Conservation (phyloP, 805 yeast species). For the Ogataea trehaloabstinens region DNA sequence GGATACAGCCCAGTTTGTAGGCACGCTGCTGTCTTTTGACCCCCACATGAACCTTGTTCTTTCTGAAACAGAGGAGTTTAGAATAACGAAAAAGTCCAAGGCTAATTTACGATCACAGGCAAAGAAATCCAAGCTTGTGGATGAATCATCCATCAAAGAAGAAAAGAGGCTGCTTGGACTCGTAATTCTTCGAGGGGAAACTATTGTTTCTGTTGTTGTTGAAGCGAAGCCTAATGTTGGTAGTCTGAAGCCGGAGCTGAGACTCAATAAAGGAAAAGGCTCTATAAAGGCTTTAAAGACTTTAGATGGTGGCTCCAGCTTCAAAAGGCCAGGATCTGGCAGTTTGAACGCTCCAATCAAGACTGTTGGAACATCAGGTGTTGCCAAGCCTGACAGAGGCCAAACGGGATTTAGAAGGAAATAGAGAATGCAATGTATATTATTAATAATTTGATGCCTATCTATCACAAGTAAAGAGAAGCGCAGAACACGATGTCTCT, state of each 20-base stretch:
- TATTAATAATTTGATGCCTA: slow-evolving; percentile 1
- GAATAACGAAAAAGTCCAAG: slow-evolving; percentile 63
- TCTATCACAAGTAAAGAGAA: slow-evolving; percentile 67
- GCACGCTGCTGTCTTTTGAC: slow-evolving; percentile 85
- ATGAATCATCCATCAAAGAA: slow-evolving; percentile 44
- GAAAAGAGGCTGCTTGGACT: slow-evolving; percentile 80
- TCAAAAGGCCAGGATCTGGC: slow-evolving; percentile 3
- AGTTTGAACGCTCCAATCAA: slow-evolving; percentile 16
- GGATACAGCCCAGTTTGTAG: slow-evolving; percentile 78
- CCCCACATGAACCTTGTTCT: slow-evolving; percentile 84
- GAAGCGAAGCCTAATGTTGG: slow-evolving; percentile 57
- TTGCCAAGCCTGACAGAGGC: slow-evolving; percentile 16
- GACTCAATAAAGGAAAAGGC: slow-evolving; percentile 33
- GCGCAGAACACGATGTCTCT: slow-evolving; percentile 98
- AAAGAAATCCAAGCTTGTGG: slow-evolving; percentile 14
- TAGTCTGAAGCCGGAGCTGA: slow-evolving; percentile 28
- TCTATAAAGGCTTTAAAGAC: slow-evolving; percentile 29
- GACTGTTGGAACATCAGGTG: slow-evolving; percentile 19
- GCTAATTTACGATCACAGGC: slow-evolving; percentile 12
- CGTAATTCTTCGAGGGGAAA: slow-evolving; percentile 84
- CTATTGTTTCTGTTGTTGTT: slow-evolving; percentile 67
- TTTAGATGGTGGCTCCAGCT: slow-evolving; percentile 11
- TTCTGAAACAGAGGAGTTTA: slow-evolving; percentile 78
- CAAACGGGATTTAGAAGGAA: slow-evolving; percentile 17
- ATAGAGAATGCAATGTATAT: slow-evolving; percentile 1